A percentile compares a stretch with the other conserved stretches of the same genome.
phyloP scores from a whole-genome alignment of 352 stramenopile species.

The Globisporangium solare region DNA sequence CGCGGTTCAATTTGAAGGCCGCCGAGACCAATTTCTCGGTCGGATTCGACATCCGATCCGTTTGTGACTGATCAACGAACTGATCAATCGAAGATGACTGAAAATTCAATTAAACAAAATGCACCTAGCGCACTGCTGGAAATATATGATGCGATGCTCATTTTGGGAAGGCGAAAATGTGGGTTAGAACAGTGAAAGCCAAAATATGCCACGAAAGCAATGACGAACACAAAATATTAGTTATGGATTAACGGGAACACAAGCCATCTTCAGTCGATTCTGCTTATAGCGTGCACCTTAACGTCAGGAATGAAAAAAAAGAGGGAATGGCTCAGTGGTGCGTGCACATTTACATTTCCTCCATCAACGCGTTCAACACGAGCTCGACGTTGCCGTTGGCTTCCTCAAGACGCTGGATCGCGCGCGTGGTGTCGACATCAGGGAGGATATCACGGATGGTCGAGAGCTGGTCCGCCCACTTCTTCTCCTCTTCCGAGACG shows the following conservation, averaged over 20 bases:
- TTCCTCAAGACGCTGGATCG: conserved; percentile 71
- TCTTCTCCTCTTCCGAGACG: conserved; percentile 64
- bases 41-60: conserved; percentile 66
- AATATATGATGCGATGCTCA: too few relatives aligned
- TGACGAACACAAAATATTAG: conserved; percentile 6
- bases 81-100: too few relatives aligned
- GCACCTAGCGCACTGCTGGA: too few relatives aligned
- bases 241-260: conserved; percentile 7
- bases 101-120: too few relatives aligned
- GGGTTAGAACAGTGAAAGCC: too few relatives aligned
- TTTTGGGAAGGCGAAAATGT: too few relatives aligned
- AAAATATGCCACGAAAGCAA: too few relatives aligned
- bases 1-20: conserved; percentile 8
- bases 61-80: conserved; percentile 23
- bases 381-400: conserved; percentile 80
- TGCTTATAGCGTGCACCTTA: neutral
- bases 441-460: conserved; percentile 80
- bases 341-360: conserved; percentile 48
- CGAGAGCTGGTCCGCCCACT: conserved; percentile 66
- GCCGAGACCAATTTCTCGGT: conserved; percentile 56
- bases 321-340: neutral
- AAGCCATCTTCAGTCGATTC: conserved; percentile 6
- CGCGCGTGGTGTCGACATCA: conserved; percentile 29
- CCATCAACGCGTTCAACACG: conserved; percentile 79
- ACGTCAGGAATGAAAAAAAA: conserved; percentile 5